Evolutionary conservation across 2,329 filamentous ascomycete species (phyloP), one percentile per base, ranked within the genome.

Genomic region (Cercospora nicotianae): DNA sequence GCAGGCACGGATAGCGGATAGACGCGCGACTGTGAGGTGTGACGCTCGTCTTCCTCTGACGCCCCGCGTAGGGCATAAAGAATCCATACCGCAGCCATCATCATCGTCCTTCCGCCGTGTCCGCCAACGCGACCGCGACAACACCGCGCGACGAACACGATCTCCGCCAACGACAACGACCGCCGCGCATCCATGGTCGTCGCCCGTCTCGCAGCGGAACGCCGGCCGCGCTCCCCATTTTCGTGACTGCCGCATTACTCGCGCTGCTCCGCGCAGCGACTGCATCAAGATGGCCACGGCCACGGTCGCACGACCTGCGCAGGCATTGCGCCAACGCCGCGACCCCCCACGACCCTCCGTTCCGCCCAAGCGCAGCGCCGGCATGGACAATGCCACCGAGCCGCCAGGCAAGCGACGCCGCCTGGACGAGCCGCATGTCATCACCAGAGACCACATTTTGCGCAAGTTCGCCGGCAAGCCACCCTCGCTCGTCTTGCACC

Each of bases 401-500:
- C 63, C 69, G 9, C 62, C 69, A 28, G 64, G 53, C 55, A 77
- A 78, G 70, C 72, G 69, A 68, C 72, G 72, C 64, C 75, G 70
- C 67, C 60, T 78, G 26, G 67, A 71, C 31, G 77, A 79, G 66
- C 77, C 77, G 3, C 73, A 74, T 63, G 93, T 94, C 53, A 87
- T 90, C 77, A 91, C 89, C 31, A 87, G 90, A 69, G 81, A 86
- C 13, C 92, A 95, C 75, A 93, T 98, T 59, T 84, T 98, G n/a
- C 89, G 87, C 74, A 96, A 94, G 80, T 93, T 90, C 80, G 84
- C 83, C 48, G 88, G 86, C 75, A 85, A 85, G 61, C 87, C 90
- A 8, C 94, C 95, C 0, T 98, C 94, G 3, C 83, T 99, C 26
- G 88, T 94, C 61, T 84, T 99, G 26, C 94, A 97, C 78, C 83